Base-by-base conservation (phyloP, 2,329 filamentous ascomycete genomes). In the Pseudogymnoascus sp. region DNA sequence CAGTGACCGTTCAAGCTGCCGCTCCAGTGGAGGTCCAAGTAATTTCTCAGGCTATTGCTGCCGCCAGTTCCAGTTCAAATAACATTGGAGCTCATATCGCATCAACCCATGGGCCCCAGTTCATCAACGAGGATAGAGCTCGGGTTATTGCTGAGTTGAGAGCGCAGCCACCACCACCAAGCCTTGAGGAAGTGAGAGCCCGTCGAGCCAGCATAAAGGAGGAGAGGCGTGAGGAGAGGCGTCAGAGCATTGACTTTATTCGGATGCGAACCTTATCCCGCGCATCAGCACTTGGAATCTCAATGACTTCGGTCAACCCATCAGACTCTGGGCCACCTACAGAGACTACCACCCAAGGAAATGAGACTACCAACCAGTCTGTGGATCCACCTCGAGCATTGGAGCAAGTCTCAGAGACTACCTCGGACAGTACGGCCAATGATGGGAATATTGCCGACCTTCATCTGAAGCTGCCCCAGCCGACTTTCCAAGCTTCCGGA, bases 161-260 rank as follows among this genome's bases (percentile, higher is more conserved):
- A 56, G 50, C 50, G 6, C 28, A 63, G 0, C 60, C 59, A 4
- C 31, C 63, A 5, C 67, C 64, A n/a, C 21, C 66, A 23, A 65
- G 65, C 4, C 64, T 70, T 2, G 63, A 64, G 10, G 31, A 69
- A 60, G 67, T 61, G n/a, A 62, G 67, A 5, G 35, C 65, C 25
- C 66, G 66, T 1, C 63, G 67, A 14, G 66, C 64, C 3, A 65
- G 60, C 14, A 56, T 66, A 5, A 65, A 65, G 23, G 38, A 63
- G 8, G 59, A 63, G 38, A 59, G 64, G 25, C 18, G 28, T 1
- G 38, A 63, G 4, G 59, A 63, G 38, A 59, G 64, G 25, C 18
- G 28, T 1, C 37, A 37, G 7, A 62, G 38, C 23, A 56, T 63
- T 4, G 42, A 62, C 3, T 65, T 63, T 33, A 56, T 65, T 40